Base-by-base conservation (phyloP, 805 yeast species). In the Maudiozyma serrabonitensis region DNA sequence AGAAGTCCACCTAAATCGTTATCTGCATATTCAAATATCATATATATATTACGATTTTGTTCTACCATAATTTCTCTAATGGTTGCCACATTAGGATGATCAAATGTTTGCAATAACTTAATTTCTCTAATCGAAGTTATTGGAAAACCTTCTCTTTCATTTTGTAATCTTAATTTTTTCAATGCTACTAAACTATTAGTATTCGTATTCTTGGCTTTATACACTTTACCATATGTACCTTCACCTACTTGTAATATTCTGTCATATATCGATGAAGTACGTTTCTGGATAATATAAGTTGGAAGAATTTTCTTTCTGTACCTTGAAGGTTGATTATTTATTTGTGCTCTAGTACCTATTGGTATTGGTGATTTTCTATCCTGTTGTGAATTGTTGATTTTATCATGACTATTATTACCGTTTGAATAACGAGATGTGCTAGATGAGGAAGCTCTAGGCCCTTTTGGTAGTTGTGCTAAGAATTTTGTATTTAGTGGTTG, bases 101-200 rank as follows among this genome's bases (percentile, higher is more conserved):
- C 79, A 56, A 90, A 81, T 16, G 66, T 56, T 65, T 91, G 97
- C 45, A 91, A 71, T 16, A 91, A 70, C 54, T 88, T 82, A 52
- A 90, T 87, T 69, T 93, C 99, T 56, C 99, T 74, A 61, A 89
- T 80, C 0, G 98, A 95, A 0, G 99, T 93, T 21, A 93, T 85
- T 2, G 99, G 99, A 66, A 93, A 87, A 0, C 98, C 97, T 62
- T 93, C 99, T 45, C 88, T 74, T 63, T 91, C 98, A 7, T 80
- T 69, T 61, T 93, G 97, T 59, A 93, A 74, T 52, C 97, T 69
- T 43, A 93, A 72, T 56, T 83, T 76, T 63, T 93, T 93, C 60
- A 93, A 71, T 1, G 99, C 99, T n/a, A 89, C 93, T 55, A 76
- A 69, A 50, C 78, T 80, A 1, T 78, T 75, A 0, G 96, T 87